phyloP scores from a whole-genome alignment of 1,284 basidiomycete genomes.

The Cryptococcus jaspeensis region DNA sequence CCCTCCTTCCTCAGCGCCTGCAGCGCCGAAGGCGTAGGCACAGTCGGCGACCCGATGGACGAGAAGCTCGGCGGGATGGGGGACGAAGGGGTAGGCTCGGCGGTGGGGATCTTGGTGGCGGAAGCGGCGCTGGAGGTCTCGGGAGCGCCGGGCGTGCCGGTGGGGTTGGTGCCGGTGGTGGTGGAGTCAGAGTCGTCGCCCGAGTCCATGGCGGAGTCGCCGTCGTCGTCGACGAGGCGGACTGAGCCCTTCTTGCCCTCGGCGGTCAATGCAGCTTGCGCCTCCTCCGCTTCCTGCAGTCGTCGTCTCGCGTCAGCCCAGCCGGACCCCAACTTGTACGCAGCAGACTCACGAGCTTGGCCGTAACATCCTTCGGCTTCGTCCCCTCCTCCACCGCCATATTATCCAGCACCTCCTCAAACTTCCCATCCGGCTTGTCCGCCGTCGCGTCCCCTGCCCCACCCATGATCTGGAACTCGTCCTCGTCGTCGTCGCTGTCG shows the following conservation, averaged over 20 bases:
- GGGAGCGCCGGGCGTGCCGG: neutral
- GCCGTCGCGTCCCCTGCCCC: constrained; percentile 14
- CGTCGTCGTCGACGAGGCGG: constrained; percentile 52
- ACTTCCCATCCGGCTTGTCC: constrained; percentile 6
- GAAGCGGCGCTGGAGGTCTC: constrained; percentile 5
- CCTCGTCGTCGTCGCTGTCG: constrained; percentile 43
- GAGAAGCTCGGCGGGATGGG: constrained; percentile 35
- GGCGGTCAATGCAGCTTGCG: constrained; percentile 9
- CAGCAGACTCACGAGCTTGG: constrained; percentile 31
- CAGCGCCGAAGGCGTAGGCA: constrained; percentile 37
- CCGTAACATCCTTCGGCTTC: constrained; percentile 28
- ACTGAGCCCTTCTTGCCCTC: constrained; percentile 26
- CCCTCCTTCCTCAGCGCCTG: constrained; percentile 56
- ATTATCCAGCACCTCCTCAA: constrained; percentile 21
- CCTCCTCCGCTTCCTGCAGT: constrained; percentile 13
- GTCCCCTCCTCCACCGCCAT: constrained; percentile 23
- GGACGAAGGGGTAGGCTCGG: constrained; percentile 10
- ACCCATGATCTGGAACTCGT: constrained; percentile 30
- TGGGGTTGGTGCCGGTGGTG: constrained; percentile 54
- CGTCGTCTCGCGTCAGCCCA: neutral
- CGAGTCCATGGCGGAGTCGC: constrained; percentile 59
- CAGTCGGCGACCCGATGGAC: constrained; percentile 43
- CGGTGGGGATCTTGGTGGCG: neutral
- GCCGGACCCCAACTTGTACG: neutral
- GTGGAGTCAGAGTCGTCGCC: constrained; percentile 60